These are phyloP conservation scores for Boletus huronensis DNA, from an alignment of 768 basidiomycete genomes.

Conservation along the genomic window DNA sequence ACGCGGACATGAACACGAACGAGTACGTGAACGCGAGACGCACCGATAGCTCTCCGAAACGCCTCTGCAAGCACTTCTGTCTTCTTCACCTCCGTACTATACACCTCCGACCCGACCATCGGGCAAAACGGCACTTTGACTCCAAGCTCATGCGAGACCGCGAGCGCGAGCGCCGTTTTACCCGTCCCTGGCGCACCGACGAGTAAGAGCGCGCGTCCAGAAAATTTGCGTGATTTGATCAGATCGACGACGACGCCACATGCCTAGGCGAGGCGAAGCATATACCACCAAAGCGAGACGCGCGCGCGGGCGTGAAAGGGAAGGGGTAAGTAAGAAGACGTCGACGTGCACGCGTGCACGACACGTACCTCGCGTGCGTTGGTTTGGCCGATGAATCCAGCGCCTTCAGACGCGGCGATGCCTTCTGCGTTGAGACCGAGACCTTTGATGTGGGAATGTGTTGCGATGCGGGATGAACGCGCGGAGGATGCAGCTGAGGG, in stretches of 20 bases:
- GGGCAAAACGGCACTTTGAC: slow-evolving; percentile 96
- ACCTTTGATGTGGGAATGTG: slow-evolving; percentile 96
- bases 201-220: slow-evolving; percentile 86
- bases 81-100: slow-evolving; percentile 97
- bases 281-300: not conserved
- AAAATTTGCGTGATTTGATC: slow-evolving; percentile 88
- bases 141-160: slow-evolving; percentile 91
- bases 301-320: not conserved
- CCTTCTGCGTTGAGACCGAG: slow-evolving; percentile 88
- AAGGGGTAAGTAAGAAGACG: not conserved
- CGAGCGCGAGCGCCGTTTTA: slow-evolving; percentile 96
- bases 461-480: slow-evolving; percentile 76
- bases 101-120: slow-evolving; percentile 98
- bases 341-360: too few species aligned
- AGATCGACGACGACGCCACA: slow-evolving; percentile 90
- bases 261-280: slow-evolving; percentile 52
- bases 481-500: slow-evolving; percentile 58
- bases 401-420: slow-evolving; percentile 61
- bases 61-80: slow-evolving; percentile 95
- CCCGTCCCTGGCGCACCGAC: slow-evolving; percentile 97
- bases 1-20: not conserved
- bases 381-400: slow-evolving; percentile 89
- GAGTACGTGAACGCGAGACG: slow-evolving; percentile 28
- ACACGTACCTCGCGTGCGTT: slow-evolving; percentile 80
- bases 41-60: slow-evolving; percentile 94